These are phyloP conservation scores for Lumnitzera littorea DNA, from an alignment of 345 rosid species.

Conservation along the genomic window DNA sequence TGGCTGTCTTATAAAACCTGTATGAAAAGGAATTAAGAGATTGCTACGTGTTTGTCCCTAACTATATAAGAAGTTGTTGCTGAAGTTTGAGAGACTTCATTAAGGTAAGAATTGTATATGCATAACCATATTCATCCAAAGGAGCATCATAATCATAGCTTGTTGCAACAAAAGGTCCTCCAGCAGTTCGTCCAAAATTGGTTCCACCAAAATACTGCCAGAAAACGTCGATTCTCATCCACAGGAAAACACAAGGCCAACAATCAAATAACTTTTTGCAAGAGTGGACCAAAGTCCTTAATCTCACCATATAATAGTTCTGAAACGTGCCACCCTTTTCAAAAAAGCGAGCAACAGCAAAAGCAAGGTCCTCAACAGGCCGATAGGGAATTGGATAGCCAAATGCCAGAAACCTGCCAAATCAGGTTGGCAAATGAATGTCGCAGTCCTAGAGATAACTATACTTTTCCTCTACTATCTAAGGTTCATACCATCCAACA, in stretches of 20 bases:
- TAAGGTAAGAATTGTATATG: neutral
- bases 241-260: neutral
- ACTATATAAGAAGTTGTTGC: neutral
- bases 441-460: neutral
- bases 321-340: conserved; percentile 58
- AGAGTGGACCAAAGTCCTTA: neutral
- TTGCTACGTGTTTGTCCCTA: neutral
- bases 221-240: neutral
- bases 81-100: neutral
- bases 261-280: neutral
- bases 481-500: conserved; percentile 41
- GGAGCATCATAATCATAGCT: conserved; percentile 74
- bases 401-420: conserved; percentile 45
- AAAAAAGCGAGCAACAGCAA: conserved; percentile 56
- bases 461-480: neutral
- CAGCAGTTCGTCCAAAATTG: conserved; percentile 61
- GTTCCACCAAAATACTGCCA: conserved; percentile 67
- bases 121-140: conserved; percentile 57
- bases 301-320: conserved; percentile 58
- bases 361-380: conserved; percentile 67
- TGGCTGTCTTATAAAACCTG: conserved; percentile 61
- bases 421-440: conserved; percentile 1
- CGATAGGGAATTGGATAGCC: conserved; percentile 60
- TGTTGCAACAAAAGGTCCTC: conserved; percentile 59
- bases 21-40: neutral